These are phyloP conservation scores for Incumbomyces lentus DNA, from an alignment of 2,329 filamentous ascomycete species.

Conservation along the genomic window DNA sequence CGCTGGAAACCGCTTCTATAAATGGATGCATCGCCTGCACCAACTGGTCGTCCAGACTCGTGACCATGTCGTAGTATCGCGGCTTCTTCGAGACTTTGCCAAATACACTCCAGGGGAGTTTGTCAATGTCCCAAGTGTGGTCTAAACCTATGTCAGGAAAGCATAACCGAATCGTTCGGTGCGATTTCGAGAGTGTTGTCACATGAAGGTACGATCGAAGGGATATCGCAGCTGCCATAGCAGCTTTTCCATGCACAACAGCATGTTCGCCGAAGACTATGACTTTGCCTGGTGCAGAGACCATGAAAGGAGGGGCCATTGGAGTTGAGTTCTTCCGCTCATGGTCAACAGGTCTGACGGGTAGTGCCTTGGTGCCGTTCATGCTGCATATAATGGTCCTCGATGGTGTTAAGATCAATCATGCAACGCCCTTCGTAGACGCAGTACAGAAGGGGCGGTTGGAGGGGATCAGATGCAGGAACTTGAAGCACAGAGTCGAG, in stretches of 20 bases:
- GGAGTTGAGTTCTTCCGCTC: constrained; percentile 41
- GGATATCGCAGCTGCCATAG: constrained; percentile 89
- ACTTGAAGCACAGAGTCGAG: too few species aligned
- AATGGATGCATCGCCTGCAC: constrained; percentile 71
- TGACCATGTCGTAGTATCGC: constrained; percentile 84
- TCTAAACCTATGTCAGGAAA: constrained; percentile 85
- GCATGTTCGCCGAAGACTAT: constrained; percentile 98
- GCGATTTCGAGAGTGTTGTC: constrained; percentile 85
- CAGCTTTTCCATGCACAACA: constrained; percentile 94
- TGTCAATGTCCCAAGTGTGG: constrained; percentile 90
- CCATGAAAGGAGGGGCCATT: constrained; percentile 85
- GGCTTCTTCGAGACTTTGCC: constrained; percentile 77
- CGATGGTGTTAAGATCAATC: neutral
- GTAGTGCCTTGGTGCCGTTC: constrained; percentile 15
- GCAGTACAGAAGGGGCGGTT: neutral
- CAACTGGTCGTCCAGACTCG: constrained; percentile 71
- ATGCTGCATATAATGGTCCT: constrained; percentile 8
- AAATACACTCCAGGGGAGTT: constrained; percentile 78
- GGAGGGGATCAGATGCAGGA: neutral
- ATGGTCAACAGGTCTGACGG: constrained; percentile 12
- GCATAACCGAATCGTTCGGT: constrained; percentile 72
- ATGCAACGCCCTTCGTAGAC: neutral
- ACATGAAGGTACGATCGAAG: constrained; percentile 94
- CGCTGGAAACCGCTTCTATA: constrained; percentile 58
- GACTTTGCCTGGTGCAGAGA: constrained; percentile 93